These are phyloP conservation scores for Taiozyma sp. DNA, from an alignment of 1,139 yeast species.

Conservation along the genomic window DNA sequence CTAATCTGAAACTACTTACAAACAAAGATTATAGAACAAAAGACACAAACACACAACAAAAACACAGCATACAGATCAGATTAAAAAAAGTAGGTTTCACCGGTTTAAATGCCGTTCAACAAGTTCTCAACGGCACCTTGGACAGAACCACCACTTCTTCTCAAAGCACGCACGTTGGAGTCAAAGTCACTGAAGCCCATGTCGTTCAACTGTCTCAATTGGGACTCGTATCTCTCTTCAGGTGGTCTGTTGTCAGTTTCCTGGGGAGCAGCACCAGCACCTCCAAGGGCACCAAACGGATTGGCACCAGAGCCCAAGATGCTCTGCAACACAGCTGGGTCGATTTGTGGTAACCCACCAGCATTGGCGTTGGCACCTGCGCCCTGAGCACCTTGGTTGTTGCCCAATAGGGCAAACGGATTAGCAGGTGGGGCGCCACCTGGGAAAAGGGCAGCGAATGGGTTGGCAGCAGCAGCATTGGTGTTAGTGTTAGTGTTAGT, in stretches of 20 bases:
- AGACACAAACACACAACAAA: neutral
- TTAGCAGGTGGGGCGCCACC: conserved; percentile 30
- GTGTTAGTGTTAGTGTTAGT: conserved; percentile 12
- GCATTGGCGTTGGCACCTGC: conserved; percentile 11
- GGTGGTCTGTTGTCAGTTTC: conserved; percentile 86
- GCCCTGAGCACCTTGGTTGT: conserved; percentile 13
- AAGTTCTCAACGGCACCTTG: conserved; percentile 94
- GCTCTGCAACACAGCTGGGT: conserved; percentile 35
- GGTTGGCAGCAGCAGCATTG: conserved; percentile 10
- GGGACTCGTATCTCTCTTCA: conserved; percentile 89
- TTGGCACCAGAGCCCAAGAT: conserved; percentile 34
- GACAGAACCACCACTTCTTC: conserved; percentile 95
- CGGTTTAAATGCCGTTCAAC: conserved; percentile 38
- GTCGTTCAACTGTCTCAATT: conserved; percentile 88
- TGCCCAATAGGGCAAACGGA: conserved; percentile 11
- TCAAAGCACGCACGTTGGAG: conserved; percentile 81
- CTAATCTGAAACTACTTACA: neutral
- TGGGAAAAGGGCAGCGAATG: conserved; percentile 31
- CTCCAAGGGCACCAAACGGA: conserved; percentile 27
- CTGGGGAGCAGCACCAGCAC: conserved; percentile 29
- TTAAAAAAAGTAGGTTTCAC: no score
- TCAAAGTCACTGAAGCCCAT: conserved; percentile 96
- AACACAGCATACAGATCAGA: neutral
- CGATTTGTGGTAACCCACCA: conserved; percentile 25
- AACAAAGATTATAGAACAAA: neutral